Evolutionary conservation across 2,329 filamentous ascomycete genomes (phyloP).

Genomic region (Neonectria ditissima): DNA sequence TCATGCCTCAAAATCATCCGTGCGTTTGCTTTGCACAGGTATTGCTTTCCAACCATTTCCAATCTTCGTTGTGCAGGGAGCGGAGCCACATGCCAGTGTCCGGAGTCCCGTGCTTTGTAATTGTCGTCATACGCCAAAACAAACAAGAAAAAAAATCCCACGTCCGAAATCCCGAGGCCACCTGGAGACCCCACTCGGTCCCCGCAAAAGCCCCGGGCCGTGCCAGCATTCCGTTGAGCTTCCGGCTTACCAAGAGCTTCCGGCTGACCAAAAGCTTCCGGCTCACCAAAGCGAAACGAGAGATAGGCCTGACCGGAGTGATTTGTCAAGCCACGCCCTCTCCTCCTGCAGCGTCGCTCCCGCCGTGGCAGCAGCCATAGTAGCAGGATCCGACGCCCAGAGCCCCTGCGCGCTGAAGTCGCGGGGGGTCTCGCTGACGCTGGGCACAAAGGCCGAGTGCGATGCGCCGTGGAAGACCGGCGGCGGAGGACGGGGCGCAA

Average conservation of each 20-base stretch:
- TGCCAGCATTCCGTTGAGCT: neutral
- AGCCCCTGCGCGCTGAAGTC: slow-evolving; percentile 44
- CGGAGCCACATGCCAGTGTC: slow-evolving; percentile 3
- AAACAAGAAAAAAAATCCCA: neutral
- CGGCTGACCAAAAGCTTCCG: neutral
- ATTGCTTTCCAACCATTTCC: neutral
- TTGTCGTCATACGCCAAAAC: slow-evolving; percentile 3
- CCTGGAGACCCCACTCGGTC: slow-evolving; percentile 3
- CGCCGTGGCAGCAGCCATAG: slow-evolving; percentile 29
- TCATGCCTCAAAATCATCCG: slow-evolving; percentile 5
- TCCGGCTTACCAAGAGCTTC: neutral
- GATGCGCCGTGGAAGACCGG: slow-evolving; percentile 38
- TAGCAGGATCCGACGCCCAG: slow-evolving; percentile 29
- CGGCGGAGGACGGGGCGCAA: slow-evolving; percentile 37
- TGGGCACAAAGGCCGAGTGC: slow-evolving; percentile 40
- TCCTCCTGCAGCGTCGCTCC: slow-evolving; percentile 31
- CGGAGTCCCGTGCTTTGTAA: slow-evolving; percentile 1
- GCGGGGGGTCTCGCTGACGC: slow-evolving; percentile 41
- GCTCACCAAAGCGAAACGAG: slow-evolving; percentile 39
- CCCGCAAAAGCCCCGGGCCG: neutral
- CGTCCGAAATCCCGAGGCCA: slow-evolving; percentile 5
- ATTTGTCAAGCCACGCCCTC: slow-evolving; percentile 41
- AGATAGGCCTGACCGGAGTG: slow-evolving; percentile 38
- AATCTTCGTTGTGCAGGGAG: neutral
- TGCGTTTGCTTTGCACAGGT: slow-evolving; percentile 14